These are phyloP conservation scores for Darksidea phi DNA, from an alignment of 495 filamentous ascomycete genomes.

Conservation along the genomic window DNA sequence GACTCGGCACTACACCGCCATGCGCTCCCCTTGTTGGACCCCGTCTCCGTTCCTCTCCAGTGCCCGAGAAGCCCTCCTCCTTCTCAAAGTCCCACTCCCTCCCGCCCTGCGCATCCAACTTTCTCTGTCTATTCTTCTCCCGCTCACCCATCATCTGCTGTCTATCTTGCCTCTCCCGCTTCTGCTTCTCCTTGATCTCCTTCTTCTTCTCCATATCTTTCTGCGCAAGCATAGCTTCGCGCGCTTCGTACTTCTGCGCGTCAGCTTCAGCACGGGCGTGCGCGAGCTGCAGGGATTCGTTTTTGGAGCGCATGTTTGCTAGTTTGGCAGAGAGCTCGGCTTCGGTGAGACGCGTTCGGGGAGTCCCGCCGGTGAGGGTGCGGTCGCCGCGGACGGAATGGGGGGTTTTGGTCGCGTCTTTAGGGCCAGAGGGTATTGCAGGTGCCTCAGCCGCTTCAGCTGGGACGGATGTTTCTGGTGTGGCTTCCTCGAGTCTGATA, in stretches of 20 bases:
- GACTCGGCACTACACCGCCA: conserved; percentile 51
- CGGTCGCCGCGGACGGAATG: conserved; percentile 67
- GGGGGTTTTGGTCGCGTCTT: conserved; percentile 17
- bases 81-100: conserved; percentile 79
- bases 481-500: background rate
- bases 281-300: conserved; percentile 56
- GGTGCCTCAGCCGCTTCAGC: conserved; percentile 6
- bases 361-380: conserved; percentile 63
- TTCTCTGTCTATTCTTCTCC: conserved; percentile 68
- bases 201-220: conserved; percentile 22
- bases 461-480: background rate
- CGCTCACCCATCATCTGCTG: conserved; percentile 67
- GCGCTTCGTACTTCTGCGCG: conserved; percentile 63
- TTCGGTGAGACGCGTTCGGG: conserved; percentile 60
- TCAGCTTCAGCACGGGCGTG: conserved; percentile 69
- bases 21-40: conserved; percentile 57
- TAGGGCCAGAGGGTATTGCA: conserved; percentile 7
- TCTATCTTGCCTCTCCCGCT: conserved; percentile 56
- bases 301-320: conserved; percentile 58
- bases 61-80: conserved; percentile 55
- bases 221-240: conserved; percentile 56
- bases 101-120: conserved; percentile 62
- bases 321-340: conserved; percentile 62
- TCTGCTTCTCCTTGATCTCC: conserved; percentile 43
- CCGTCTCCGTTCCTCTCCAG: conserved; percentile 46